Percentiles rank a stretch among this genome's conserved stretches.
Conservation (phyloP, 192 early-diverging fungal species). For the Coemansia erecta region DNA sequence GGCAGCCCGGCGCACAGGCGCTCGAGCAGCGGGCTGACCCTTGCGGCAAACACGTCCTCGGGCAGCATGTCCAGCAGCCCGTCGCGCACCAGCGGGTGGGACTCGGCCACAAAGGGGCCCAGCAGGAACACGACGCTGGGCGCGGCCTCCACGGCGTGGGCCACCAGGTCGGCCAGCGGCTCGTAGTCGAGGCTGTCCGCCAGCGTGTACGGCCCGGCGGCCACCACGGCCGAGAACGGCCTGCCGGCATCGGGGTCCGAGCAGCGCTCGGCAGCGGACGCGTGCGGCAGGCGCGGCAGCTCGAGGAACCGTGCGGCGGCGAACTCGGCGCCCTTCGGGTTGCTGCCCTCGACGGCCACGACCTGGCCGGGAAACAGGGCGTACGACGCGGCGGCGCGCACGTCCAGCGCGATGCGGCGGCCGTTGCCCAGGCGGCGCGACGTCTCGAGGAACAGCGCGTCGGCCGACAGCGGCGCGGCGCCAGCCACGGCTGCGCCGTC, state of each 20-base stretch:
- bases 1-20: slow-evolving; percentile 52
- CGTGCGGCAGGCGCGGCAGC: slow-evolving; percentile 60
- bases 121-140: slow-evolving; percentile 84
- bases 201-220: slow-evolving; percentile 86
- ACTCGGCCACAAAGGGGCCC: slow-evolving; percentile 68
- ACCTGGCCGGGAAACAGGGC: slow-evolving; percentile 90
- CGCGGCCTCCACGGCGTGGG: slow-evolving; percentile 54
- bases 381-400: slow-evolving; percentile 59
- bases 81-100: slow-evolving; percentile 58
- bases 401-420: slow-evolving; percentile 62
- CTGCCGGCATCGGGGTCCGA: not conserved
- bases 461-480: slow-evolving; percentile 26
- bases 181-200: slow-evolving; percentile 77
- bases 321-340: slow-evolving; percentile 58
- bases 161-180: slow-evolving; percentile 76
- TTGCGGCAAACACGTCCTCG: slow-evolving; percentile 61
- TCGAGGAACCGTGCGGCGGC: slow-evolving; percentile 54
- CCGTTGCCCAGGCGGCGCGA: slow-evolving; percentile 74
- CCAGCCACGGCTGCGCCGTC: slow-evolving; percentile 54
- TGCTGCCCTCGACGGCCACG: slow-evolving; percentile 69
- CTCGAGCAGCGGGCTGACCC: slow-evolving; percentile 60
- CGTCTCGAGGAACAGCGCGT: slow-evolving; percentile 75
- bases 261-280: slow-evolving; percentile 20
- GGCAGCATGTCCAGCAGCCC: slow-evolving; percentile 58
- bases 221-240: slow-evolving; percentile 62